phyloP scores from a whole-genome alignment of 2,329 filamentous ascomycete genomes.

The Coleophoma eucalyptorum region DNA sequence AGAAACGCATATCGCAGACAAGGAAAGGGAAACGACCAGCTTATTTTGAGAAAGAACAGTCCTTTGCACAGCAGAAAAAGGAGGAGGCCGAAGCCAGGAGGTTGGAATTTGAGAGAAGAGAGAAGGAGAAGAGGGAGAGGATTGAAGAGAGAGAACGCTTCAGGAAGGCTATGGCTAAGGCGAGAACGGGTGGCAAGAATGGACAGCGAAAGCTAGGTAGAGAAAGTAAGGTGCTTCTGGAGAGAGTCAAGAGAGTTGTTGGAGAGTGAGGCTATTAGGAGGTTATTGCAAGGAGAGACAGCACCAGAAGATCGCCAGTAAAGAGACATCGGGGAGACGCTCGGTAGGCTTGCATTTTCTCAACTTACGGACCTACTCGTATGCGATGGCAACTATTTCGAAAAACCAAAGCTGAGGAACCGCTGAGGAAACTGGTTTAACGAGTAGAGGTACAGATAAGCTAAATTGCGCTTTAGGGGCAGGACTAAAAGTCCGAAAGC shows the following conservation, averaged over 20 bases:
- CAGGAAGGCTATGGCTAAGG: conserved; percentile 42
- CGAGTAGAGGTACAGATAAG: too few species aligned
- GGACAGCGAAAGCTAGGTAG: conserved; percentile 66
- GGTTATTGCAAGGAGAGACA: too few species aligned
- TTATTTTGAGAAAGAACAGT: conserved; percentile 32
- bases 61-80: conserved; percentile 40
- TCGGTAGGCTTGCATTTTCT: too few species aligned
- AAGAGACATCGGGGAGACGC: too few species aligned
- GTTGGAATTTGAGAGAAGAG: conserved; percentile 45
- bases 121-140: conserved; percentile 49
- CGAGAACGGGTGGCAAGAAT: conserved; percentile 51
- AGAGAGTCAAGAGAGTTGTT: conserved; percentile 52
- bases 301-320: too few species aligned
- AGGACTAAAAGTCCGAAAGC: too few species aligned
- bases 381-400: too few species aligned
- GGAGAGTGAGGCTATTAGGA: conserved; percentile 16
- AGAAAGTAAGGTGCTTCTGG: conserved; percentile 62
- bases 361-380: too few species aligned
- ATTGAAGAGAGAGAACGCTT: conserved; percentile 53
- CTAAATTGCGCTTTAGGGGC: too few species aligned
- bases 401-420: too few species aligned
- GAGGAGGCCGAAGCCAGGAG: conserved; percentile 50
- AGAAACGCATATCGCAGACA: neutral
- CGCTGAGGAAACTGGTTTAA: too few species aligned
- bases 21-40: conserved; percentile 16